These are phyloP conservation scores for Fusarium albosuccineum DNA, from an alignment of 2,329 filamentous ascomycete species.

Conservation along the genomic window DNA sequence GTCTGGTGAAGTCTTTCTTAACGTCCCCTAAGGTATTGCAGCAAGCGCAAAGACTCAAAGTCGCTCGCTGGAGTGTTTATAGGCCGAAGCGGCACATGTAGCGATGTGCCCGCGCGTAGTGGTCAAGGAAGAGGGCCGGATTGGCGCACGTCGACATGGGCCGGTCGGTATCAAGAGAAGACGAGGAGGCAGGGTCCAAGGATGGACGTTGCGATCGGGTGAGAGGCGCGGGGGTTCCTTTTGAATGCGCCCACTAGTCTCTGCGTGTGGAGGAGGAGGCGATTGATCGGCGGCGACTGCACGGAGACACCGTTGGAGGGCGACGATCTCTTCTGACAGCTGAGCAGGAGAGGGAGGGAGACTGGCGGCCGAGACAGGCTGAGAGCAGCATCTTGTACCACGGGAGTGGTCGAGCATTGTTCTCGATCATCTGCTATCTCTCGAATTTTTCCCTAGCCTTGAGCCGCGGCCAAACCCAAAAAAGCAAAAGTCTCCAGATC, in stretches of 20 bases:
- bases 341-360: slow-evolving; percentile 3
- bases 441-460: slow-evolving; percentile 31
- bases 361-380: slow-evolving; percentile 13
- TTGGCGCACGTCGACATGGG: slow-evolving; percentile 39
- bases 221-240: slow-evolving; percentile 16
- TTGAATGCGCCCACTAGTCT: slow-evolving; percentile 29
- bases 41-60: slow-evolving; percentile 78
- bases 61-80: slow-evolving; percentile 67
- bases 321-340: slow-evolving; percentile 26
- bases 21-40: slow-evolving; percentile 57
- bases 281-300: slow-evolving; percentile 28
- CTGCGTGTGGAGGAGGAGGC: slow-evolving; percentile 17
- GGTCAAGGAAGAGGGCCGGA: slow-evolving; percentile 18
- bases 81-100: slow-evolving; percentile 59
- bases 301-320: slow-evolving; percentile 32
- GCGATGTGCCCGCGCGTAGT: slow-evolving; percentile 50
- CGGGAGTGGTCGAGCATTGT: slow-evolving; percentile 1
- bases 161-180: slow-evolving; percentile 14
- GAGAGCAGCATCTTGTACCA: slow-evolving; percentile 24
- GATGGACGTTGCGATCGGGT: slow-evolving; percentile 1
- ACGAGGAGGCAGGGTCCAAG: slow-evolving; percentile 5
- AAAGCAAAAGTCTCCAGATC: slow-evolving; percentile 32
- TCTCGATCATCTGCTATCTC: slow-evolving; percentile 35
- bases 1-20: slow-evolving; percentile 65
- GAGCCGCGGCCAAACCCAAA: slow-evolving; percentile 21